Percentiles rank a stretch among this genome's conserved stretches.
phyloP scores from a whole-genome alignment of 805 yeast genomes.

The Candida glaebosa region DNA sequence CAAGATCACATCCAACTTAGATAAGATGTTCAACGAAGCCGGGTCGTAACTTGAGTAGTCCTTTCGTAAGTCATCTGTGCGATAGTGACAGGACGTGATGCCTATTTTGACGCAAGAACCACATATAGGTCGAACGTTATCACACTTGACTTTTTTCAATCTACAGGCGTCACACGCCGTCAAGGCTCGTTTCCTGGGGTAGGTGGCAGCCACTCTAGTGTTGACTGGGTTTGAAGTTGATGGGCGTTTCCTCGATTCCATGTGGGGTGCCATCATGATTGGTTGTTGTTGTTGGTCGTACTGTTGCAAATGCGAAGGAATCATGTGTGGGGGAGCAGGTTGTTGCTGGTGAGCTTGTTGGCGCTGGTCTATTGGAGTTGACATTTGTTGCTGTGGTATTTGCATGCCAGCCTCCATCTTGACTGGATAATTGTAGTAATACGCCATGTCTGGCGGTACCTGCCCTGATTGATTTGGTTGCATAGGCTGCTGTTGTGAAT shows the following conservation, averaged over 20 bases:
- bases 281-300: neutral
- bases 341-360: conserved; percentile 1
- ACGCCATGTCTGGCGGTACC: conserved; percentile 1
- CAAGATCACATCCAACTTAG: conserved; percentile 28
- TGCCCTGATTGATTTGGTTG: conserved; percentile 1
- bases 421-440: conserved; percentile 3
- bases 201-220: conserved; percentile 17
- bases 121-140: conserved; percentile 32
- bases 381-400: neutral
- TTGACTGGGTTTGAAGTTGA: conserved; percentile 3
- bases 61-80: conserved; percentile 21
- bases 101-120: conserved; percentile 31
- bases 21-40: conserved; percentile 21
- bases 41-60: conserved; percentile 23
- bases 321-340: neutral
- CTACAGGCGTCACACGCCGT: conserved; percentile 39
- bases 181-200: conserved; percentile 27
- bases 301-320: neutral
- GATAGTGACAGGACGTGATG: conserved; percentile 24
- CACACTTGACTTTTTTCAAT: conserved; percentile 34
- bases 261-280: neutral
- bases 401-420: conserved; percentile 1
- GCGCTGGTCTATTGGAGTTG: neutral
- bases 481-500: neutral
- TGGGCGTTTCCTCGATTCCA: conserved; percentile 8